phyloP scores from a whole-genome alignment of 208 protist genomes.

The Acanthamoeba sp. region DNA sequence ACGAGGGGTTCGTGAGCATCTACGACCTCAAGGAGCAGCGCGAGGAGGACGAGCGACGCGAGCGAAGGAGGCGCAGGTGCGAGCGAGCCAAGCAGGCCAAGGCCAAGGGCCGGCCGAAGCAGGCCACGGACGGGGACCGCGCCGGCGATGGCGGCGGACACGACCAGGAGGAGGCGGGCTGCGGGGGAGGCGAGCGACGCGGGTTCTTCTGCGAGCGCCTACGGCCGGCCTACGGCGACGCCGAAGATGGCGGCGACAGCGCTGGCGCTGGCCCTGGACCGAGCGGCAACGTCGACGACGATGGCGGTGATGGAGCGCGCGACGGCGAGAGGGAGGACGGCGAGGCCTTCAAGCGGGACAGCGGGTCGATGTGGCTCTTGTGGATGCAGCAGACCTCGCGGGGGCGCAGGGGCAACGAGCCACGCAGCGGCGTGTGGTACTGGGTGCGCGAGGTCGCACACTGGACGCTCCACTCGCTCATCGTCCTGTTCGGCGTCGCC shows the following conservation, averaged over 20 bases:
- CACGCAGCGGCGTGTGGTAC: background rate
- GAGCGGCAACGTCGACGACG: background rate
- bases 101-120: background rate
- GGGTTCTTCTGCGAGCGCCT: too few relatives aligned
- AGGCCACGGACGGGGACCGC: background rate
- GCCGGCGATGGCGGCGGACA: background rate
- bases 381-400: background rate
- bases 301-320: background rate
- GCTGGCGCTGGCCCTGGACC: background rate
- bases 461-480: background rate
- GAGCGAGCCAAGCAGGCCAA: background rate
- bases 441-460: background rate
- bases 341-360: background rate
- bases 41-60: background rate
- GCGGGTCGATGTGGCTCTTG: background rate
- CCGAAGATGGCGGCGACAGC: too few relatives aligned
- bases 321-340: background rate
- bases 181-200: background rate
- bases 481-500: background rate
- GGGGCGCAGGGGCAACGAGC: constrained; percentile 2
- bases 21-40: background rate
- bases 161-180: background rate
- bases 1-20: background rate
- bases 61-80: background rate
- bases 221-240: too few relatives aligned